Evolutionary conservation across 169 alveolate genomes (phyloP), one percentile per base, ranked within the genome.

Genomic region (Babesia divergens): DNA sequence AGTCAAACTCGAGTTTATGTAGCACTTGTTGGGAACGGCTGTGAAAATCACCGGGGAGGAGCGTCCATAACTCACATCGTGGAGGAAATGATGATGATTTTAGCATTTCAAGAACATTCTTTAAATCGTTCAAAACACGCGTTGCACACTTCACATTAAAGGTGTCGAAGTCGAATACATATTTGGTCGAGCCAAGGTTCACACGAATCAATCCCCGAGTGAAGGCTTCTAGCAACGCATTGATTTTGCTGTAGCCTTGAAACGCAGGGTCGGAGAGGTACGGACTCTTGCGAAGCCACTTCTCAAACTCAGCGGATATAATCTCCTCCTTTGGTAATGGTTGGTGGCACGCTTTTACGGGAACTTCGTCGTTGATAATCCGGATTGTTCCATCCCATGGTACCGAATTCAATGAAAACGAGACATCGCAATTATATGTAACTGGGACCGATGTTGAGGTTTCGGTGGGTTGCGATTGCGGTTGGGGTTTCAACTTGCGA

Each of bases 101-200:
- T 47, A 47, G 20, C 20, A 62, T 7, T 5, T 50, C 59, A 26
- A 49, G 26, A 13, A 59, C 74, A 4, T 67, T 40, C 29, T 37
- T 31, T 42, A 74, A 38, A 34, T 74, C 84, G 34, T 40, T 53
- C 24, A 60, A 16, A 0, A 76, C 79, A 20, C 71, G 85, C 1
- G 49, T 40, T 0, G 77, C 70, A n/a, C 62, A 53, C 13, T 37
- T 66, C 7, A 51, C 56, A 22, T 31, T 66, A 22, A 66, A 53
- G 26, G 54, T 66, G 46, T 66, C 67, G 20, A 50, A 52, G 28
- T 66, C 68, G 40, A 34, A 62, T 16, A 31, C 60, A 16, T 24
- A 22, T 16, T 16, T 35, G 16, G 56, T 34, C 0, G 59, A 8
- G 29, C 53, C 72, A 28, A 46, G 31, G 13, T 62, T 62, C 34